Evolutionary conservation across 352 stramenopile species (phyloP), one percentile per base, ranked within the genome.

Genomic region (Globisporangium canariense): DNA sequence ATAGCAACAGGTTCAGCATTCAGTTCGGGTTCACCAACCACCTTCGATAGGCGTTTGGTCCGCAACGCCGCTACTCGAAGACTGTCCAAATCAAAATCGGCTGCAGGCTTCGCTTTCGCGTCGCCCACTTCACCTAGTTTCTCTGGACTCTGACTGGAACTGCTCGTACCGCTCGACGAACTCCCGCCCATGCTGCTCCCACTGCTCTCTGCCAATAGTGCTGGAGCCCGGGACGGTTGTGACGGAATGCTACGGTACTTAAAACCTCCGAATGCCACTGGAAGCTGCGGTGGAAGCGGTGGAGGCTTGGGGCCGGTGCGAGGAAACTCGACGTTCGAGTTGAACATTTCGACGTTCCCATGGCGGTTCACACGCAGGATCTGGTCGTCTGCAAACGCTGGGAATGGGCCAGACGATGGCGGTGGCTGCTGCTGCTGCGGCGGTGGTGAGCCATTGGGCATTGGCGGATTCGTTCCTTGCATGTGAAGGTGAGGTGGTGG

Each of bases 351-450:
- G 56, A 89, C 76, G 49, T 62, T 69, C 36, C 81, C 82, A 68
- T 89, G 80, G 13, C 82, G 76, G 59, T 88, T 88, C 36, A 93
- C 79, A 3, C 85, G 82, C n/a, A 93, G 38, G 62, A 91, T 90
- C 25, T 83, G 75, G 20, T 86, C 88, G 38, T 89, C 74, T 38
- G 63, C 60, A 51, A 75, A 89, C 7, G 63, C 50, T 25, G 51
- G 68, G 30, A 59, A 64, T 32, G 58, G 58, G 52, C 51, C 30
- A 10, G 25, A 40, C 32, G 46, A 58, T 13, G 58, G 51, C 18
- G 41, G 58, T 1, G 41, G 59, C 16, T 46, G 4, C 25, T 28
- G 25, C 25, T 28, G 25, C 25, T 1, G 25, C 25, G 25, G 56
- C 22, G 58, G 34, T 14, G 57, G 56, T 25, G 65, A 64, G 43